Conservation (phyloP, 2,329 filamentous ascomycete genomes). For the Aureobasidium sp. region DNA sequence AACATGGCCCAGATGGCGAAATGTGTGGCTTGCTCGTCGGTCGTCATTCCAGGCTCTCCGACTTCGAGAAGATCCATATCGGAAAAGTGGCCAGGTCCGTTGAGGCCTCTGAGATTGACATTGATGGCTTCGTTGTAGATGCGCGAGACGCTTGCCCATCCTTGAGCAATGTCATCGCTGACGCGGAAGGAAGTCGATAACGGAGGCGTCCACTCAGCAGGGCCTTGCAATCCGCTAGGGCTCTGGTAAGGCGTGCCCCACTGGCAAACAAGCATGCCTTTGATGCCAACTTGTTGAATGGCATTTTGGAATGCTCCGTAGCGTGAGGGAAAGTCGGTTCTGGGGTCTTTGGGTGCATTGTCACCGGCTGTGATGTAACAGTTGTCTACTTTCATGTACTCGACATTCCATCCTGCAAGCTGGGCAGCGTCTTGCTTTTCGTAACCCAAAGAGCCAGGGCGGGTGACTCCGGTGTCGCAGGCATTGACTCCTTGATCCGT, state of each 20-base stretch:
- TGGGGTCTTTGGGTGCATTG: constrained; percentile 26
- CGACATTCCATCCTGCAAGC: constrained; percentile 26
- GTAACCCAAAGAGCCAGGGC: constrained; percentile 21
- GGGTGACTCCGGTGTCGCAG: constrained; percentile 22
- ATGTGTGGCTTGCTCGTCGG: constrained; percentile 25
- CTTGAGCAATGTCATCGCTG: constrained; percentile 27
- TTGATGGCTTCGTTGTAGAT: constrained; percentile 28
- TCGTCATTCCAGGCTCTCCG: constrained; percentile 27
- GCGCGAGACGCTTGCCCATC: constrained; percentile 26
- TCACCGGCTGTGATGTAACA: constrained; percentile 24
- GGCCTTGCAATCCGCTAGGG: constrained; percentile 24
- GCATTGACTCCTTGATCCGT: constrained; percentile 31
- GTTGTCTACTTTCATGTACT: constrained; percentile 29
- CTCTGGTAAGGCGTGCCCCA: constrained; percentile 26
- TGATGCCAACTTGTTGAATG: constrained; percentile 26
- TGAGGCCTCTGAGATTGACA: constrained; percentile 24
- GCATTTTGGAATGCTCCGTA: constrained; percentile 24
- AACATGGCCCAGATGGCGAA: constrained; percentile 28
- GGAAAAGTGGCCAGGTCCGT: constrained; percentile 25
- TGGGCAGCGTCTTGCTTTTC: constrained; percentile 25
- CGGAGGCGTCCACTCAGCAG: constrained; percentile 26
- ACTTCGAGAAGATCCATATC: constrained; percentile 28
- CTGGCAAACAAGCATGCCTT: constrained; percentile 26
- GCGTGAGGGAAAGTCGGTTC: constrained; percentile 25
- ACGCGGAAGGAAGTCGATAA: constrained; percentile 28